Percentiles rank a stretch among this genome's conserved stretches.
phyloP scores from a whole-genome alignment of 495 filamentous ascomycete species.

The Lichina pygmaea region DNA sequence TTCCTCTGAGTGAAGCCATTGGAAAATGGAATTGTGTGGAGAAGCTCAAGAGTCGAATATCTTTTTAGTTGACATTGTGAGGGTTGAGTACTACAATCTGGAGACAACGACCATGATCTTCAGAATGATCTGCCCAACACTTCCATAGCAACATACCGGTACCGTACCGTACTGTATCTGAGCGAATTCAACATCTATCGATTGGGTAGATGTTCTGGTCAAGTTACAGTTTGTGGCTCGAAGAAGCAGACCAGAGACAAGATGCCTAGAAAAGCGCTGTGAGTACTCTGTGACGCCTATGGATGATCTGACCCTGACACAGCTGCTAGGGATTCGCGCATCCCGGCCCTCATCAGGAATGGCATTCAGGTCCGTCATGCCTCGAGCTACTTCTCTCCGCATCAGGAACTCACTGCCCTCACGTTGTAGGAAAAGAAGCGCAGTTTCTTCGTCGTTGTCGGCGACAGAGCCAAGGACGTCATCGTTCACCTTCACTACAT shows the following conservation, averaged over 20 bases:
- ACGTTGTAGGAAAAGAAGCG: constrained; percentile 55
- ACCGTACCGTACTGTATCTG: too few relatives aligned
- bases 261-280: not conserved
- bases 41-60: too few relatives aligned
- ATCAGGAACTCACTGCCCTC: not conserved
- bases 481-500: constrained; percentile 92
- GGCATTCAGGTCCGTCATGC: constrained; percentile 31
- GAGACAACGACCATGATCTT: too few relatives aligned
- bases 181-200: too few relatives aligned
- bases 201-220: too few relatives aligned
- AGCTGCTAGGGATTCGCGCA: constrained; percentile 53
- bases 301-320: not conserved
- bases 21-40: too few relatives aligned
- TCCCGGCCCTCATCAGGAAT: constrained; percentile 89
- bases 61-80: too few relatives aligned
- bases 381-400: not conserved
- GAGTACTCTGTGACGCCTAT: not conserved
- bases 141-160: too few relatives aligned
- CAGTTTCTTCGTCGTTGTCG: constrained; percentile 91
- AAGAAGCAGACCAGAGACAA: not conserved
- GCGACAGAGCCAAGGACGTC: constrained; percentile 87
- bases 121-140: too few relatives aligned
- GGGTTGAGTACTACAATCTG: too few relatives aligned
- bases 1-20: too few relatives aligned
- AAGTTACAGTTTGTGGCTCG: too few relatives aligned